phyloP scores from a whole-genome alignment of 2,329 filamentous ascomycete species.

The Salinomyces thailandicus region DNA sequence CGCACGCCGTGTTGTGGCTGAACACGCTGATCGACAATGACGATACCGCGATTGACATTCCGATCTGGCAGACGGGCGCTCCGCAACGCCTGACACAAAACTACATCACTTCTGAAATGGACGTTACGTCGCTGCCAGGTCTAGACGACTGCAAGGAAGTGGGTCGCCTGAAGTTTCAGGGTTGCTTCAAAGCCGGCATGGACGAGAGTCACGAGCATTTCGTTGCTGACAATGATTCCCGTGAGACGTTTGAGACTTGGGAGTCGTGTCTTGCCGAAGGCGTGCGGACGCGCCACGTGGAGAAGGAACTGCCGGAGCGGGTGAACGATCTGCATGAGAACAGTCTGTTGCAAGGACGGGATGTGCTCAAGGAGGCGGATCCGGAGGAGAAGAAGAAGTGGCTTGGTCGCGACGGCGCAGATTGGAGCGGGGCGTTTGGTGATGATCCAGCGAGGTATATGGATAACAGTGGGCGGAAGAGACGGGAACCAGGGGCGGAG shows the following conservation, averaged over 20 bases:
- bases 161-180: conserved; percentile 69
- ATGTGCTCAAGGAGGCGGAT: conserved; percentile 63
- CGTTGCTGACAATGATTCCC: conserved; percentile 73
- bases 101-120: conserved; percentile 73
- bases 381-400: conserved; percentile 66
- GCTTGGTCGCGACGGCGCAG: conserved; percentile 67
- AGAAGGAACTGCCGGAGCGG: conserved; percentile 59
- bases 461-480: conserved; percentile 42
- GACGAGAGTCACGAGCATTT: conserved; percentile 78
- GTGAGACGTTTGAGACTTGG: conserved; percentile 92
- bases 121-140: conserved; percentile 46
- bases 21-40: conserved; percentile 75
- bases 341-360: conserved; percentile 66
- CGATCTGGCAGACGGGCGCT: conserved; percentile 76
- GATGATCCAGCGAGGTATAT: conserved; percentile 57
- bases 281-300: conserved; percentile 61
- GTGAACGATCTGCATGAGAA: conserved; percentile 71
- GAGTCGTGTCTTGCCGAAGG: conserved; percentile 85
- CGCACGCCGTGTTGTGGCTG: conserved; percentile 76
- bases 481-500: conserved; percentile 46
- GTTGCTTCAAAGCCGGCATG: conserved; percentile 78
- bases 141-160: conserved; percentile 67
- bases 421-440: conserved; percentile 82
- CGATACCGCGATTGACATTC: conserved; percentile 67
- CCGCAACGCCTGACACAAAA: conserved; percentile 73